A percentile compares a stretch with the other conserved stretches of the same genome.
phyloP scores from a whole-genome alignment of 1,139 yeast species.

The Suhomyces choctaworum region DNA sequence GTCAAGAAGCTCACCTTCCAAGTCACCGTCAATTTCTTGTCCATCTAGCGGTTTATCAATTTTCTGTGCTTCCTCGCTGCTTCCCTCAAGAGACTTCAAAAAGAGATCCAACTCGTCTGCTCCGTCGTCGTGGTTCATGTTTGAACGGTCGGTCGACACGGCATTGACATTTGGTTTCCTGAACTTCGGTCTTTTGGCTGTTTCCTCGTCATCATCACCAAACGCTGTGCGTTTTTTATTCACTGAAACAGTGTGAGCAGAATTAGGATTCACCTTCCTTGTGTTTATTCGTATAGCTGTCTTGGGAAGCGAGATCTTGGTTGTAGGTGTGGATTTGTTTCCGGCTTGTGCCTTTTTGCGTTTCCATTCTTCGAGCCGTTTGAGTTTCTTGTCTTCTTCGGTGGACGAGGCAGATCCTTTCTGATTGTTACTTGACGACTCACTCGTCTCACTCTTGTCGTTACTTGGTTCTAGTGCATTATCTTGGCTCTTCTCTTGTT shows the following conservation, averaged over 20 bases:
- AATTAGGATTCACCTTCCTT: not conserved
- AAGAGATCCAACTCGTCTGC: slow-evolving; percentile 15
- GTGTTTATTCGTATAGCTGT: slow-evolving; percentile 5
- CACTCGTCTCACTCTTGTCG: not conserved
- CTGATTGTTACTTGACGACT: not conserved
- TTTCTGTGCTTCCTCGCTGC: not conserved
- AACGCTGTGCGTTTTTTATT: slow-evolving; percentile 10
- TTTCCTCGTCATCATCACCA: slow-evolving; percentile 23
- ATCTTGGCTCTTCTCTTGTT: slow-evolving; percentile 20
- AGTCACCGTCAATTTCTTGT: slow-evolving; percentile 11
- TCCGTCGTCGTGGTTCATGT: slow-evolving; percentile 7
- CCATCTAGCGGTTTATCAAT: not conserved
- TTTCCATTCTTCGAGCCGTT: slow-evolving; percentile 45
- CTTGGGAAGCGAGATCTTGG: slow-evolving; percentile 3
- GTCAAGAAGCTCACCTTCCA: slow-evolving; percentile 18
- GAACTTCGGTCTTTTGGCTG: slow-evolving; percentile 22
- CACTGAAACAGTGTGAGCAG: not conserved
- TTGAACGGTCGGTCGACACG: not conserved
- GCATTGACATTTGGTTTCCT: slow-evolving; percentile 22
- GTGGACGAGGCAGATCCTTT: not conserved
- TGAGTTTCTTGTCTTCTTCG: slow-evolving; percentile 11
- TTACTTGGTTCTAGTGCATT: slow-evolving; percentile 1
- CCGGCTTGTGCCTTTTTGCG: slow-evolving; percentile 23
- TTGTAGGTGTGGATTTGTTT: slow-evolving; percentile 6
- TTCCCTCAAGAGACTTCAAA: slow-evolving; percentile 5